Base-by-base conservation (phyloP, 345 rosid genomes). In the Odontarrhena argentea region DNA sequence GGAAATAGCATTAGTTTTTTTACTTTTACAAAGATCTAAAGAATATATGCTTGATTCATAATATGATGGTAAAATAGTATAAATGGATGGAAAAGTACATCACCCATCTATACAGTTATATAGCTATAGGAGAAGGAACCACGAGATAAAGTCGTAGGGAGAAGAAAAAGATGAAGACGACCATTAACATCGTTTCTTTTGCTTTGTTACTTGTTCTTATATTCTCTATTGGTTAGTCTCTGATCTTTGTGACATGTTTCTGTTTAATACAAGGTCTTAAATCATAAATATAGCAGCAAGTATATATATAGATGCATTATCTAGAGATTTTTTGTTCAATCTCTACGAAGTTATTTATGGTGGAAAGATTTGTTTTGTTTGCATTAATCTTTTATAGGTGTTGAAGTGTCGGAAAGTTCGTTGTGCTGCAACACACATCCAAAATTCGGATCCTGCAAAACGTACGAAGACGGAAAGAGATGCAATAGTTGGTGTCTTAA, bases 351-450 rank as follows among this genome's bases (percentile, higher is more conserved):
- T 10, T 42, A 9, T 28, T 48, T 9, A 32, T 44, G 30, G 15
- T 64, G 60, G 1, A 38, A 18, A 53, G n/a, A 18, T 18, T 18
- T 18, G 22, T 3, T 24, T 55, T 9, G 18, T 30, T 11, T 54
- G 30, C 18, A 49, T 6, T 26, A 18, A 18, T 18, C 5, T 28
- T 4, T 36, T 38, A 11, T 30, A 69, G 73, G 11, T 59, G 51
- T 58, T 26, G 66, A 49, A 49, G 73, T 57, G 8, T 24, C 58
- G 14, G 36, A n/a, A 0, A 41, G 8, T 8, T 69, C 52, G 11
- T 15, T 69, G 66, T 69, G 73, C 26, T 69, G 51, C 48, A 68
- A 40, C 2, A 59, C 66, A 38, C 66, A 49, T 42, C 15, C 73
- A 3, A 18, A 59, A 46, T 69, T 59, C 41, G 73, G 73, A 58